Conservation (phyloP, 441 rosid species). For the Syzygium syzygioides region DNA sequence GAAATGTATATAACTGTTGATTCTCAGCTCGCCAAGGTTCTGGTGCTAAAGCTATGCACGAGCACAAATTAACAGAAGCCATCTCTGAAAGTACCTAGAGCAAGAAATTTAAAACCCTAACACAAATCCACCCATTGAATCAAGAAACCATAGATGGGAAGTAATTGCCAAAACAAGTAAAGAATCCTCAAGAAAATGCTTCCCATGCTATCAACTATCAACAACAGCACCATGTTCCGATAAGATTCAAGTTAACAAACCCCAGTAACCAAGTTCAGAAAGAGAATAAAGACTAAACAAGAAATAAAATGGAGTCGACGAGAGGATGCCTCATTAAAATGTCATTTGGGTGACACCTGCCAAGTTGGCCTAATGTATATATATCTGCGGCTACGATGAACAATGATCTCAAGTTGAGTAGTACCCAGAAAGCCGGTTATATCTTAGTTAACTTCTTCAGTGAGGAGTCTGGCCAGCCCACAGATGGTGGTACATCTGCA, state of each 20-base stretch:
- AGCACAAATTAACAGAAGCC: background rate
- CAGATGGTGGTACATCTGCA: slow-evolving; percentile 64
- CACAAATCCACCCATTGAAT: background rate
- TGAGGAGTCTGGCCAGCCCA: slow-evolving; percentile 69
- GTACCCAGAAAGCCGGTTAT: slow-evolving; percentile 11
- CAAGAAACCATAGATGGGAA: background rate
- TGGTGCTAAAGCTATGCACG: background rate
- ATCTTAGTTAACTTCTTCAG: slow-evolving; percentile 22
- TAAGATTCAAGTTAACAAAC: background rate
- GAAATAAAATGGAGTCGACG: background rate
- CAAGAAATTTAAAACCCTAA: background rate
- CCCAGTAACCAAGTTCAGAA: slow-evolving; percentile 7
- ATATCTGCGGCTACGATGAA: background rate
- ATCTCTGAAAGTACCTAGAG: background rate
- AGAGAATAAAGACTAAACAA: slow-evolving; percentile 1
- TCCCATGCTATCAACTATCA: slow-evolving; percentile 21
- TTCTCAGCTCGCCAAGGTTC: background rate
- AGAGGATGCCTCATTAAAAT: slow-evolving; percentile 7
- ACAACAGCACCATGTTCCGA: slow-evolving; percentile 7
- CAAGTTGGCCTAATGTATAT: background rate
- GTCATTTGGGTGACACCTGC: slow-evolving; percentile 19
- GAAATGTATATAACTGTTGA: background rate
- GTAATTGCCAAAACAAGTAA: background rate
- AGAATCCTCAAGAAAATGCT: background rate
- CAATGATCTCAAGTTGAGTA: slow-evolving; percentile 2